phyloP scores from a whole-genome alignment of 306 rosid genomes.

The Cicer cuneatum region DNA sequence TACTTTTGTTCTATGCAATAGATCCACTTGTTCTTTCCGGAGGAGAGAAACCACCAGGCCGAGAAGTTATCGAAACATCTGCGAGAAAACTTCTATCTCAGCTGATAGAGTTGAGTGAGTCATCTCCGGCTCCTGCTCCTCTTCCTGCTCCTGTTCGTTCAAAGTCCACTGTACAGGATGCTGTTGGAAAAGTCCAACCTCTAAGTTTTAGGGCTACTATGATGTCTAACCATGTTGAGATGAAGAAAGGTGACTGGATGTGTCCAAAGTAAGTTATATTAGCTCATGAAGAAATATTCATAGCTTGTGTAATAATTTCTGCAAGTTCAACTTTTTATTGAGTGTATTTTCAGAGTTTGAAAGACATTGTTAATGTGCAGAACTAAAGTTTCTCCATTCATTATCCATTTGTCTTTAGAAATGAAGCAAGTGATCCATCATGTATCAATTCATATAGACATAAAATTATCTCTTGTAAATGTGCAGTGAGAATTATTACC shows the following conservation, averaged over 20 bases:
- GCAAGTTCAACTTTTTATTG: slow-evolving; percentile 15
- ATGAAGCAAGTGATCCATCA: slow-evolving; percentile 20
- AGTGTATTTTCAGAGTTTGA: slow-evolving; percentile 17
- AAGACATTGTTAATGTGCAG: slow-evolving; percentile 31
- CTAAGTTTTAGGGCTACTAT: slow-evolving; percentile 37
- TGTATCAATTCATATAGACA: slow-evolving; percentile 2
- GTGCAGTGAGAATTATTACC: slow-evolving; percentile 11
- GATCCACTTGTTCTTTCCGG: slow-evolving; percentile 78
- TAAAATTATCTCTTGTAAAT: background rate
- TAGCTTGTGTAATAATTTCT: slow-evolving; percentile 21
- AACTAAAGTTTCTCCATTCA: slow-evolving; percentile 23
- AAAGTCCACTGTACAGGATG: slow-evolving; percentile 47
- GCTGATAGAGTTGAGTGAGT: slow-evolving; percentile 71
- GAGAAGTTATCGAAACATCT: slow-evolving; percentile 75
- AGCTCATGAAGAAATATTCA: slow-evolving; percentile 24
- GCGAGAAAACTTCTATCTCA: slow-evolving; percentile 75
- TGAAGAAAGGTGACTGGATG: slow-evolving; percentile 88
- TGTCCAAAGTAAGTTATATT: slow-evolving; percentile 77
- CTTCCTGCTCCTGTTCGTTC: slow-evolving; percentile 48
- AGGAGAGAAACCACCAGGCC: slow-evolving; percentile 69
- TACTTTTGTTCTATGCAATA: slow-evolving; percentile 74
- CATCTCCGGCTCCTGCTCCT: slow-evolving; percentile 55
- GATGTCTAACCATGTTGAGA: slow-evolving; percentile 55
- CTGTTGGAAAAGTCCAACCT: slow-evolving; percentile 41
- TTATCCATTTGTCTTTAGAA: slow-evolving; percentile 29